Evolutionary conservation across 306 rosid species (phyloP).

Genomic region (Astragalus glycyphyllos): DNA sequence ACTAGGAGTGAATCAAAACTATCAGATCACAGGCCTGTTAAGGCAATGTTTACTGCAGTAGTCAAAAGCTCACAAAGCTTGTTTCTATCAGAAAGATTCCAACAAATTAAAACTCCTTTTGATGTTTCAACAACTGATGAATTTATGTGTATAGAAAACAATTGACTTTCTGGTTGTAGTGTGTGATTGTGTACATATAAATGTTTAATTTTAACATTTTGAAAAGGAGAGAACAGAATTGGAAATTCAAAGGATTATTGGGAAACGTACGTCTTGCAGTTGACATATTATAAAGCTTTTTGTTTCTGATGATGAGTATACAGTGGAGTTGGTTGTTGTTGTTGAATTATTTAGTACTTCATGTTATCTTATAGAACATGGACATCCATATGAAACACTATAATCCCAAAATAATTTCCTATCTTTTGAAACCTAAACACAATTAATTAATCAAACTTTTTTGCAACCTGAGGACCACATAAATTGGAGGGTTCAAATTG

Average conservation of each 20-base stretch:
- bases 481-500: constrained; percentile 14
- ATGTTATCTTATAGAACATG: constrained; percentile 24
- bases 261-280: constrained; percentile 12
- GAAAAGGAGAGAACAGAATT: not conserved
- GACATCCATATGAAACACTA: constrained; percentile 16
- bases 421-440: constrained; percentile 11
- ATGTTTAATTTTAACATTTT: constrained; percentile 21
- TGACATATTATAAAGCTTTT: constrained; percentile 11
- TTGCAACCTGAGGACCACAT: constrained; percentile 11
- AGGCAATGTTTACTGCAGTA: constrained; percentile 65
- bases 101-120: constrained; percentile 49
- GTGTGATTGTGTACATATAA: constrained; percentile 36
- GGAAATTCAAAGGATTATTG: constrained; percentile 7
- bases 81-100: constrained; percentile 65
- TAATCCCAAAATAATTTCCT: constrained; percentile 8
- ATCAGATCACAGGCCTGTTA: constrained; percentile 91
- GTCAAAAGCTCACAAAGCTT: constrained; percentile 48
- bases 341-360: constrained; percentile 28
- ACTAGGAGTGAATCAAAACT: constrained; percentile 68
- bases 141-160: constrained; percentile 43
- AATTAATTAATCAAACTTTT: constrained; percentile 34
- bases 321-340: constrained; percentile 47
- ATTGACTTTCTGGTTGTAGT: constrained; percentile 48
- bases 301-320: constrained; percentile 48
- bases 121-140: constrained; percentile 55